Conservation (phyloP, 306 rosid species). For the Ziziphus jujuba region DNA sequence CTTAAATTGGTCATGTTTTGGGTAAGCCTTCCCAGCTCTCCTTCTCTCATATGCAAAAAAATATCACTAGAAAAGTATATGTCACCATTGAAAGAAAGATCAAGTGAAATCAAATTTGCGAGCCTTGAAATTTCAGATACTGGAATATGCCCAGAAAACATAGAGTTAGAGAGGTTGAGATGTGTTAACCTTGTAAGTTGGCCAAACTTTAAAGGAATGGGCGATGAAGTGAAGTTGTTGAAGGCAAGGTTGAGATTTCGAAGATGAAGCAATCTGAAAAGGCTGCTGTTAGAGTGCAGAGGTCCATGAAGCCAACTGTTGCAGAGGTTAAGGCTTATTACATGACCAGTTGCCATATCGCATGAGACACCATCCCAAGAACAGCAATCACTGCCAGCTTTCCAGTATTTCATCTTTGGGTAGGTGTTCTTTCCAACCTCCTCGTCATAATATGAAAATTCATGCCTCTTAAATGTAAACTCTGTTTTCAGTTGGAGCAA, state of each 20-base stretch:
- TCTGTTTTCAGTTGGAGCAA: too few relatives aligned
- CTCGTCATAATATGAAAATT: too few relatives aligned
- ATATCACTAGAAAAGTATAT: too few relatives aligned
- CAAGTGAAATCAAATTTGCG: not conserved
- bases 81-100: too few relatives aligned
- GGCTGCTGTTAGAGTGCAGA: not conserved
- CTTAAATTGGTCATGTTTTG: constrained; percentile 1
- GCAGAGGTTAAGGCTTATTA: not conserved
- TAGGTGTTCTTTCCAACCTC: too few relatives aligned
- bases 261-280: not conserved
- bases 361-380: not conserved
- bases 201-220: not conserved
- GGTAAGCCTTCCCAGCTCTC: not conserved
- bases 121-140: not conserved
- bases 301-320: not conserved
- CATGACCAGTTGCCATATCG: not conserved
- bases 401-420: too few relatives aligned
- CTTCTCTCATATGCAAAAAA: too few relatives aligned
- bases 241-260: not conserved
- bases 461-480: too few relatives aligned
- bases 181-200: constrained; percentile 1
- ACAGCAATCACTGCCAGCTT: not conserved
- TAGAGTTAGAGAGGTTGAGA: not conserved
- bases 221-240: not conserved
- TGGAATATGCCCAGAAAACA: not conserved